Evolutionary conservation across 176 grass and related monocot species (phyloP), one percentile per base, ranked within the genome.

Genomic region (Bromus sterilis): DNA sequence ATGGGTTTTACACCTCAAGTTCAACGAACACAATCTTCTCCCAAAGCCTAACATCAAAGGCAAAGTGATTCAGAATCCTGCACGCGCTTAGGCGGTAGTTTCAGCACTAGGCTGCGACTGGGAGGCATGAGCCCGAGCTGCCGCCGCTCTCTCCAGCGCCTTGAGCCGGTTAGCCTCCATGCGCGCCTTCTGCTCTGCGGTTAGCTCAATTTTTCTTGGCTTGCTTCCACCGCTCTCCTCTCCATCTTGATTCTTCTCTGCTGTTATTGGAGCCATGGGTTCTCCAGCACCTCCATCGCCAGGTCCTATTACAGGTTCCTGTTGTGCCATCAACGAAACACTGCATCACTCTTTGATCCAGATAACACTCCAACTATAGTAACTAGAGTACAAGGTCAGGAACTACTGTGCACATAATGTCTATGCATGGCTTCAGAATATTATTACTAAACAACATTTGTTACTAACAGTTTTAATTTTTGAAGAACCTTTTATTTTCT

Each of bases 141-240:
- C 68, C 20, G 68, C 68, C 8, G 41, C 88, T 92, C 86, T 90
- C 75, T 98, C 95, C 66, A 98, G 56, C 24, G 95, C 92, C 84
- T 84, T 98, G 74, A 94, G 65, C 21, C 90, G 71, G 75, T 94
- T 98, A 30, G 90, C 88, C 88, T 88, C 92, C 86, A 94, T 94
- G 58, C 92, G 88, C 0, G 86, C 86, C 75, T 21, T 94, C 49
- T 94, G 90, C 78, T 94, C 92, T 36, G 91, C 92, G 0, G 88
- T 93, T 26, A 93, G 43, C 61, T 84, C 78, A 78, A 84, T 63
- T 44, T 82, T 92, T 5, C 46, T 46, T 58, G 3, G 81, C 30
- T 82, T 84, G 18, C 4, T 67, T 32, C 53, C 55, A 4, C 31
- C 42, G 49, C 63, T 57, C n/a, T 32, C 24, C 18, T 24, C 85